Evolutionary conservation across 768 basidiomycete genomes (phyloP).

Genomic region (Boletus subparvulus): DNA sequence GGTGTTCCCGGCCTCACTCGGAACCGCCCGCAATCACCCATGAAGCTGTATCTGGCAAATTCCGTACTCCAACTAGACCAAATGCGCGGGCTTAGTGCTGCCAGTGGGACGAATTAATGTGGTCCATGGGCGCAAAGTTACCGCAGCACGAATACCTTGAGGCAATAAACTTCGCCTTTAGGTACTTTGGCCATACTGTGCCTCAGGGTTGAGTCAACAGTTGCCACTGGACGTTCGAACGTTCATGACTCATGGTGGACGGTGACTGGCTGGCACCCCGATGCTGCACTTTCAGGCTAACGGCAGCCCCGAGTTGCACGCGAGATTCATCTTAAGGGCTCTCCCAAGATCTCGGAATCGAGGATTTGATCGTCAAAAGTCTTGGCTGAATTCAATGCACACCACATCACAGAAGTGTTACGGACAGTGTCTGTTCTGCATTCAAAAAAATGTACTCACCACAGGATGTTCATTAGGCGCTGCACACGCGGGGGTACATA

Average conservation of each 20-base stretch:
- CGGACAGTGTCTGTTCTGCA: background rate
- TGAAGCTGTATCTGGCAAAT: slow-evolving; percentile 12
- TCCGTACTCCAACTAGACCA: slow-evolving; percentile 8
- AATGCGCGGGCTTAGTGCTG: slow-evolving; percentile 23
- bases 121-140: slow-evolving; percentile 28
- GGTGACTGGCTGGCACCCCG: slow-evolving; percentile 14
- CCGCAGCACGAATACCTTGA: slow-evolving; percentile 30
- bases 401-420: slow-evolving; percentile 3
- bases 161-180: slow-evolving; percentile 28
- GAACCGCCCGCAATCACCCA: slow-evolving; percentile 21
- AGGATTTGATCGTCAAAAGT: too few relatives aligned
- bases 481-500: background rate
- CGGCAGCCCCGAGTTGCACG: too few relatives aligned
- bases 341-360: too few relatives aligned
- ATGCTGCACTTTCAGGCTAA: slow-evolving; percentile 9
- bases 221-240: slow-evolving; percentile 11
- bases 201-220: slow-evolving; percentile 32
- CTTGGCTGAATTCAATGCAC: too few relatives aligned
- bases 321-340: too few relatives aligned
- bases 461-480: background rate
- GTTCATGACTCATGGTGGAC: slow-evolving; percentile 15
- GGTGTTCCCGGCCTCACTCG: slow-evolving; percentile 13
- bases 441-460: background rate
- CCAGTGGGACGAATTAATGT: slow-evolving; percentile 29
- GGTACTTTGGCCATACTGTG: slow-evolving; percentile 30